Percentiles rank a stretch among this genome's conserved stretches.
These are phyloP conservation scores for Chrysanthemum seticuspe DNA, from an alignment of 129 eudicot genomes.

Conservation along the genomic window DNA sequence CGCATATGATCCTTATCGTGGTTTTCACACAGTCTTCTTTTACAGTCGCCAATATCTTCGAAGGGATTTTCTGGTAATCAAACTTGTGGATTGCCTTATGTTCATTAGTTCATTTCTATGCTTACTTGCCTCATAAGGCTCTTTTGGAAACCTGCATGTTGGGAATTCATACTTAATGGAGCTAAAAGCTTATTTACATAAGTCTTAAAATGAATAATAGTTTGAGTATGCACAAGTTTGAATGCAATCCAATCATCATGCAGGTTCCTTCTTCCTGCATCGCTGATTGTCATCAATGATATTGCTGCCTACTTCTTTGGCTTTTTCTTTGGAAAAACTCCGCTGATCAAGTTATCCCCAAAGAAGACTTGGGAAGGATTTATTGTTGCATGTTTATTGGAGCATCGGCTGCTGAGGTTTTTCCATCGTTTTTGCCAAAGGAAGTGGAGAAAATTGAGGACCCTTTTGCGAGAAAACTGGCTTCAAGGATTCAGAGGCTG, in stretches of 20 bases:
- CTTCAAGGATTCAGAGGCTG: constrained; percentile 68
- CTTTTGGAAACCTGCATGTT: constrained; percentile 1
- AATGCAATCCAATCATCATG: too few species aligned
- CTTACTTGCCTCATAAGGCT: not conserved
- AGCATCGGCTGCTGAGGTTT: constrained; percentile 43
- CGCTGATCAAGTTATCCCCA: too few species aligned
- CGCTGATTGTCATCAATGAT: too few species aligned
- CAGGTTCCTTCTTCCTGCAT: too few species aligned
- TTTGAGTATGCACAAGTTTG: constrained; percentile 22
- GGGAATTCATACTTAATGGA: not conserved
- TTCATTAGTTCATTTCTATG: not conserved
- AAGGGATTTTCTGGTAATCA: too few species aligned
- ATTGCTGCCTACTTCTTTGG: too few species aligned
- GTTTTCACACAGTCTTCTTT: too few species aligned
- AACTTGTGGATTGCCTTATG: not conserved
- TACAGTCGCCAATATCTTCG: too few species aligned
- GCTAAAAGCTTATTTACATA: not conserved
- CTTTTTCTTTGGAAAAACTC: too few species aligned
- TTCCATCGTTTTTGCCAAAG: constrained; percentile 74
- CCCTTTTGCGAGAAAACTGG: constrained; percentile 64
- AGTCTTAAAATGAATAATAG: not conserved
- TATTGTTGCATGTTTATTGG: too few species aligned
- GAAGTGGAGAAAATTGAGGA: constrained; percentile 60
- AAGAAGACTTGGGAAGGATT: too few species aligned
- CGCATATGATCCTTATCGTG: too few species aligned